Evolutionary conservation across 169 alveolate genomes (phyloP).

Genomic region (Plasmodium vivax): DNA sequence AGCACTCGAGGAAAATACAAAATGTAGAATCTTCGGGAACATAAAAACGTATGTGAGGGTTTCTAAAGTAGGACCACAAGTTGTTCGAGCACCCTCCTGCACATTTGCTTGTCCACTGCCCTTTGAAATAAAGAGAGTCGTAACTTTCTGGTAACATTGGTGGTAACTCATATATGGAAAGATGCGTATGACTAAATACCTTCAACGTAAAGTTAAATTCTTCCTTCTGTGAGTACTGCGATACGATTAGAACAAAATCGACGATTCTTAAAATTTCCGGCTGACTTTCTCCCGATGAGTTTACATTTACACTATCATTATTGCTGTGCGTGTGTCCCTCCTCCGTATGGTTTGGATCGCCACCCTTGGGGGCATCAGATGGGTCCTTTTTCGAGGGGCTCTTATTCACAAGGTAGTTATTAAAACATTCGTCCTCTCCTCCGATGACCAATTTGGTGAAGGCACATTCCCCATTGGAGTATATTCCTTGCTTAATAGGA

Average conservation of each 20-base stretch:
- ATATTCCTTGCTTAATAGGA: conserved; percentile 87
- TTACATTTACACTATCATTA: neutral
- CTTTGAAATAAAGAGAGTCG: conserved; percentile 70
- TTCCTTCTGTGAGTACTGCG: conserved; percentile 79
- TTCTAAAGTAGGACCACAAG: conserved; percentile 82
- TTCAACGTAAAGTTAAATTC: conserved; percentile 79
- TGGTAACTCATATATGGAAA: conserved; percentile 75
- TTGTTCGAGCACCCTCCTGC: conserved; percentile 88
- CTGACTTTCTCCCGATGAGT: conserved; percentile 44
- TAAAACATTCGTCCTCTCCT: conserved; percentile 30
- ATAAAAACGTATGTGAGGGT: conserved; percentile 84
- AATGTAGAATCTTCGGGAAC: conserved; percentile 77
- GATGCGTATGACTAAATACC: conserved; percentile 76
- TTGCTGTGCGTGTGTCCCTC: neutral
- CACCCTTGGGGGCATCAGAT: neutral
- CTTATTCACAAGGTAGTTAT: neutral
- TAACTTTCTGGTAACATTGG: conserved; percentile 73
- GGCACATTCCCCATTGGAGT: conserved; percentile 87
- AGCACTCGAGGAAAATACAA: conserved; percentile 80
- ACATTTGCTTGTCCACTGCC: conserved; percentile 78
- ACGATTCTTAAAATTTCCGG: conserved; percentile 35
- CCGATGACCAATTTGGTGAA: conserved; percentile 79
- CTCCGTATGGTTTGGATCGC: conserved; percentile 9
- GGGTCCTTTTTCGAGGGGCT: conserved; percentile 12
- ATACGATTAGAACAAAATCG: conserved; percentile 78